Base-by-base conservation (phyloP, 176 grass and related monocot species). In the Carex myosuroides region DNA sequence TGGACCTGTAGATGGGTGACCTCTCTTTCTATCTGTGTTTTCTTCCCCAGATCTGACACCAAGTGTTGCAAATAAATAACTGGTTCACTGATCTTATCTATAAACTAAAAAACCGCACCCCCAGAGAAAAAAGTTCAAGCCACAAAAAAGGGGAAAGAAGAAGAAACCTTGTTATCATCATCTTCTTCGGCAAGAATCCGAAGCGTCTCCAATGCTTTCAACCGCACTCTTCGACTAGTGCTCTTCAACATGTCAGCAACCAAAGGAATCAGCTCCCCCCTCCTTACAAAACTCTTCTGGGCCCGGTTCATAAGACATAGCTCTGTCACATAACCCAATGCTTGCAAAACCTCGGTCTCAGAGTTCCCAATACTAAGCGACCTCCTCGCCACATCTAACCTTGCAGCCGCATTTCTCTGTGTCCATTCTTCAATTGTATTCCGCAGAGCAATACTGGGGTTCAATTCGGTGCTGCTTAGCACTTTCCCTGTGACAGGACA, bases 351-450 rank as follows among this genome's bases (percentile, higher is more conserved):
- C 87, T 98, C 95, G 59, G 80, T 69, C 32, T 98, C 91, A 9
- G 91, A 83, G 79, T 86, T 91, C 64, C 88, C 92, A 50, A 85
- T 71, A 79, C 84, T 85, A 21, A 97, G 81, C 26, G 87, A 91
- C 79, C 81, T 91, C 67, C 75, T 80, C 32, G 92, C 86, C 6
- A 84, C 88, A 3, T 98, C 95, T 85, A 98, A 91, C 80, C 92
- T 90, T 12, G 92, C 92, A 14, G 85, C 70, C 59, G 90, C 92
- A 65, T 98, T 98, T 82, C 95, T 89, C 44, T 93, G 81, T 70
- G 72, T 94, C 95, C 95, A 98, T 89, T 98, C 95, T 91, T 90
- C 85, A 84, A 98, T 98, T 42, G 92, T 93, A 67, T 91, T 98
- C 71, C 74, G 82, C 53, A 98, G 86, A 52, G 95, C 95, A 85